phyloP scores from a whole-genome alignment of 768 basidiomycete species.

The Cystobasidium ongulense region DNA sequence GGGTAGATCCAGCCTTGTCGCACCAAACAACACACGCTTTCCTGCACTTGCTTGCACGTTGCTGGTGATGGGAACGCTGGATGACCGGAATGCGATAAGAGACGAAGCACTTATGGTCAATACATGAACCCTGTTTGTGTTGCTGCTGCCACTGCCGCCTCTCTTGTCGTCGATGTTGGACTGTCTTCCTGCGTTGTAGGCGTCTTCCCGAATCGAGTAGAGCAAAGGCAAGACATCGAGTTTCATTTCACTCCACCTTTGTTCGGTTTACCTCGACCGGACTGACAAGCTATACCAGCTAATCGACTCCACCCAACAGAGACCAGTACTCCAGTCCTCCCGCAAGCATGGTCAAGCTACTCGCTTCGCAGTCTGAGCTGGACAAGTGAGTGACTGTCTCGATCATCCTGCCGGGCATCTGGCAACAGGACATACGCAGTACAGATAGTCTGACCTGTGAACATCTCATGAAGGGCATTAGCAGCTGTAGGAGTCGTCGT shows the following conservation, averaged over 20 bases:
- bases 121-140: neutral
- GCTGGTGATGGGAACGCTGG: neutral
- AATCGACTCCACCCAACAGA: too few relatives aligned
- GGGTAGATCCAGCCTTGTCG: too few relatives aligned
- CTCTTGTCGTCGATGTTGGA: too few relatives aligned
- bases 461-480: neutral
- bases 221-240: too few relatives aligned
- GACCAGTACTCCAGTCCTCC: too few relatives aligned
- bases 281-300: too few relatives aligned
- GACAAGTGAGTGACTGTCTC: neutral
- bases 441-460: neutral
- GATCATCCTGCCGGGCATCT: neutral
- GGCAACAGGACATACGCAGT: too few relatives aligned
- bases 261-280: too few relatives aligned
- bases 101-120: neutral
- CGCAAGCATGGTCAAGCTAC: neutral
- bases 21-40: neutral
- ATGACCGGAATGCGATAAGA: neutral
- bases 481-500: slow-evolving; percentile 11
- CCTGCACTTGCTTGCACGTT: neutral
- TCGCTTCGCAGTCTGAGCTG: neutral
- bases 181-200: too few relatives aligned
- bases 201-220: too few relatives aligned
- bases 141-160: too few relatives aligned
- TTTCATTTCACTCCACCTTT: too few relatives aligned